Evolutionary conservation across 1,284 basidiomycete species (phyloP).

Genomic region (Ustanciosporium gigantosporum): DNA sequence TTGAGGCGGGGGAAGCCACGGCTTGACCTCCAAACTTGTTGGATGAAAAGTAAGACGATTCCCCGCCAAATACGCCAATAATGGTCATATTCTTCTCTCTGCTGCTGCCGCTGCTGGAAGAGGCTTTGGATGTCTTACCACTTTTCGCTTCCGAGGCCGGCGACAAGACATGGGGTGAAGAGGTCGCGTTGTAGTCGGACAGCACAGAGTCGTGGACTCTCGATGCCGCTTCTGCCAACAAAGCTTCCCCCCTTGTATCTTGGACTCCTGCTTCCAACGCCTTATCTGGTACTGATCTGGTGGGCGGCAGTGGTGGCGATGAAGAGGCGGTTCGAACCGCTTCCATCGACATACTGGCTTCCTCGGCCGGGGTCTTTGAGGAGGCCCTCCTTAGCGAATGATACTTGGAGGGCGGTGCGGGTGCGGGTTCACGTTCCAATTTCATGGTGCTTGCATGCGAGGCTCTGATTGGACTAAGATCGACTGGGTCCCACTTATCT

Average conservation of each 20-base stretch:
- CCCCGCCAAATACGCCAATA: slow-evolving; percentile 7
- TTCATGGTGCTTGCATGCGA: background rate
- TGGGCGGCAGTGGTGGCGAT: background rate
- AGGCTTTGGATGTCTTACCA: background rate
- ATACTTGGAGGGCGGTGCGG: too few species aligned
- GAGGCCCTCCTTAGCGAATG: too few species aligned
- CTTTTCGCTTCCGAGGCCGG: slow-evolving; percentile 2
- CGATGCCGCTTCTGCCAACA: slow-evolving; percentile 7
- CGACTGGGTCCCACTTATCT: background rate
- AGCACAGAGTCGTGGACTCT: slow-evolving; percentile 12
- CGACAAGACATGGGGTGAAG: too few species aligned
- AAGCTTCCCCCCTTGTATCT: background rate
- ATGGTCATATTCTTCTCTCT: background rate
- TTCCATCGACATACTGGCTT: slow-evolving; percentile 5
- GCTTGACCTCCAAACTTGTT: too few species aligned
- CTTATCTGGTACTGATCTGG: too few species aligned
- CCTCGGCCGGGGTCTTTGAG: slow-evolving; percentile 19
- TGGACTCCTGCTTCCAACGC: too few species aligned
- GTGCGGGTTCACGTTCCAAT: too few species aligned
- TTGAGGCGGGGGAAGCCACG: too few species aligned
- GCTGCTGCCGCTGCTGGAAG: background rate
- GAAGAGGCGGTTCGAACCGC: background rate
- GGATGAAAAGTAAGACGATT: slow-evolving; percentile 18
- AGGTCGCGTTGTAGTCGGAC: too few species aligned
- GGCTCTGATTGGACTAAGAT: too few species aligned